Evolutionary conservation across 2,329 filamentous ascomycete species (phyloP), one percentile per base, ranked within the genome.

Genomic region (Rhynchosporium secalis): DNA sequence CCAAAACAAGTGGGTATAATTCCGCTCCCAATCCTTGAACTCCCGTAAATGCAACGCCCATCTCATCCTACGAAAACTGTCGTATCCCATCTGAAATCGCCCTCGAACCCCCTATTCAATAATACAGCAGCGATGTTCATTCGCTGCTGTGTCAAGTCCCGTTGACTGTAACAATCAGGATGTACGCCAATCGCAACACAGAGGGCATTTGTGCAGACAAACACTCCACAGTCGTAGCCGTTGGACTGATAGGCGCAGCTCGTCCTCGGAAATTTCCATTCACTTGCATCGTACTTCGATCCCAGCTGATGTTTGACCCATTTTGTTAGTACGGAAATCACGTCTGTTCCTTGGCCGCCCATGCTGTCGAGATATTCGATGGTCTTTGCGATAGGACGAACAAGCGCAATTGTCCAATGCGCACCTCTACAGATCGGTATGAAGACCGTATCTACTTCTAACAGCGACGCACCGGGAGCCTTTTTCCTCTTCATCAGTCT

Each of bases 191-290:
- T 73, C 2, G 79, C 75, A 38, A 79, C 70, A 60, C 86, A 89
- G 54, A 91, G 81, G 15, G 84, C 86, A 70, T 93, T 94, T 20
- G 89, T 84, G 67, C 91, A 85, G 13, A 87, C 84, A 72, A 91
- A 91, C 3, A 92, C 84, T n/a, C 90, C 90, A 68, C 90, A 93
- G 72, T 93, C 90, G 71, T 83, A 85, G 1, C 82, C 81, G 70
- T 93, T 93, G 31, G 76, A 79, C 73, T 93, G 90, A 2, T 66
- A 69, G 0, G 84, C 81, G 41, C 83, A 83, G 15, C 75, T 73
- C 49, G 81, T 78, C n/a, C 75, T 72, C 7, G 82, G 76, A 1
- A 79, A 76, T 29, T 73, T 78, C 90, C 90, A 93, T 46, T 90
- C 86, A 1, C 76, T 75, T 13, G 77, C 76, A 2, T 79, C 71